A percentile compares a stretch with the other conserved stretches of the same genome.
Conservation (phyloP, 2,329 filamentous ascomycete genomes). For the Camptophora hylomeconis region DNA sequence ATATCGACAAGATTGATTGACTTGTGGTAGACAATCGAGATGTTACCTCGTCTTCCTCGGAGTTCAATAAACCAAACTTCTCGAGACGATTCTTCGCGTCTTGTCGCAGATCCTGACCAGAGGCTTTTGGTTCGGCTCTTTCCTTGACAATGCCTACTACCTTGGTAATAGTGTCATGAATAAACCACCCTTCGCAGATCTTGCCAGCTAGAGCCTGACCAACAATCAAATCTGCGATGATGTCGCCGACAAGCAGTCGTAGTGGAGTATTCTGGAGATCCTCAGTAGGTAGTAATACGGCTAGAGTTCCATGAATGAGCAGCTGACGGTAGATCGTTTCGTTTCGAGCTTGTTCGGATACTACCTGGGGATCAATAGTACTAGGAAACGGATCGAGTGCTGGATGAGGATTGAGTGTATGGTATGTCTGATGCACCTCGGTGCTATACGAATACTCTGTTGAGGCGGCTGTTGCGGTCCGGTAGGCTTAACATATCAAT, state of each 20-base stretch:
- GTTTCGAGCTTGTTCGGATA: constrained; percentile 44
- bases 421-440: constrained; percentile 60
- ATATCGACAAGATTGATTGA: constrained; percentile 25
- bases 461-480: constrained; percentile 48
- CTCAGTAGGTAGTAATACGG: constrained; percentile 78
- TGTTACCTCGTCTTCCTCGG: constrained; percentile 18
- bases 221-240: constrained; percentile 80
- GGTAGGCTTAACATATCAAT: constrained; percentile 47
- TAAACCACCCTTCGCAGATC: constrained; percentile 72
- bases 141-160: constrained; percentile 39
- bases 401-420: constrained; percentile 69
- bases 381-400: constrained; percentile 65
- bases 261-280: constrained; percentile 82
- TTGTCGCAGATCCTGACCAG: constrained; percentile 20
- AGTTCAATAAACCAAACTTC: constrained; percentile 42
- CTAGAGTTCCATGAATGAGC: constrained; percentile 68
- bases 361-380: constrained; percentile 21
- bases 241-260: constrained; percentile 69
- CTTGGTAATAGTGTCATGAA: constrained; percentile 76
- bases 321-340: constrained; percentile 78
- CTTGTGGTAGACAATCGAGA: constrained; percentile 17
- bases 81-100: constrained; percentile 33
- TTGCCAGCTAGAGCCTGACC: constrained; percentile 70
- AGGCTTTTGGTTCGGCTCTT: constrained; percentile 21
- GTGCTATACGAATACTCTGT: constrained; percentile 47